Base-by-base conservation (phyloP, 805 yeast species). In the Millerago galiae region DNA sequence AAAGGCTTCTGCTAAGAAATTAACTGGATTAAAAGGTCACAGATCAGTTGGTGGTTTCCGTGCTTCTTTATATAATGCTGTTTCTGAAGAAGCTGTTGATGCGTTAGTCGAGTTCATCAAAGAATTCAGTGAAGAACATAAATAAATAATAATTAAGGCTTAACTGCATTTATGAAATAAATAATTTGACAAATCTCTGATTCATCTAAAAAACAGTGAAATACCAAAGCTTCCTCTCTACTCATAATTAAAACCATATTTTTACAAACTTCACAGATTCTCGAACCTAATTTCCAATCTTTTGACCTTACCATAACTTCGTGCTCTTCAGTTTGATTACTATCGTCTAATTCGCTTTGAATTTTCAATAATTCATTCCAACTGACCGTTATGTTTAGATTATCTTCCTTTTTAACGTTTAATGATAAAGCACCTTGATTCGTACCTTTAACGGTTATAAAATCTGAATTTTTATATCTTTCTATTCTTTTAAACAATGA, bases 201-300 rank as follows among this genome's bases (percentile, higher is more conserved):
- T 40, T 79, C 80, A 44, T 83, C 87, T 28, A 84, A 58, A 44
- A 74, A 68, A 50, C 90, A 81, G 55, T 81, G 86, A 36, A 85
- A 62, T 1, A 80, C 79, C 44, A 84, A 72, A 3, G 79, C 79
- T 42, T 77, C 77, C 34, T 70, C 66, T 17, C 78, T 73, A 8
- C 79, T 68, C 21, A 85, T 65, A 28, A 81, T 71, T 34, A 85
- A 56, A 8, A 81, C 72, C 38, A 81, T 75, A 7, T 77, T 76
- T 43, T 77, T 75, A 55, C 87, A 79, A 2, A 74, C 65, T 25
- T 77, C 79, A 38, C 81, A 77, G 30, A 84, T 67, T 53, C 67
- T 74, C 5, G 79, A 67, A 1, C 86, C 84, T 46, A 77, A 62
- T 52, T 70, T 78, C 91, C 91, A 84, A 56, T 83, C 87, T 51